Percentiles rank a stretch among this genome's conserved stretches.
Evolutionary conservation across 2,329 filamentous ascomycete genomes (phyloP).

Genomic region (Neonectria ditissima): DNA sequence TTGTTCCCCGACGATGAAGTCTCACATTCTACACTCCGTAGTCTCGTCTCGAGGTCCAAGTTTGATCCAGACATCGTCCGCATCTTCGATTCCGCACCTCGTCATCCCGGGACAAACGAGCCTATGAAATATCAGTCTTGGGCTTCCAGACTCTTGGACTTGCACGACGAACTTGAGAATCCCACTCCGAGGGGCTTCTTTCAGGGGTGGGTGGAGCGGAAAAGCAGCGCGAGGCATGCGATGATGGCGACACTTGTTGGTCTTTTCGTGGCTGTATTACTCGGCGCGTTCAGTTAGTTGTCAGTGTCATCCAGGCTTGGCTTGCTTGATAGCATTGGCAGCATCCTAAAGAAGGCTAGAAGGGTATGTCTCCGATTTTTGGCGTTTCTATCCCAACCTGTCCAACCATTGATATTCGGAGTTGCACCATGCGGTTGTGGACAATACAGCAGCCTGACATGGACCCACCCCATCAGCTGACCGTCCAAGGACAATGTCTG

Average conservation of each 20-base stretch:
- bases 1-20: conserved; percentile 11
- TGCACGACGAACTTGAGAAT: conserved; percentile 35
- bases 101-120: neutral
- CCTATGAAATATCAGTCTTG: neutral
- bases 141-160: conserved; percentile 21
- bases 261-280: conserved; percentile 33
- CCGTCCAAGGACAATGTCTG: too few relatives aligned
- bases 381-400: too few relatives aligned
- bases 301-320: conserved; percentile 38
- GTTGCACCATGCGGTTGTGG: too few relatives aligned
- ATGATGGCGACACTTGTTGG: conserved; percentile 43
- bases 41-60: neutral
- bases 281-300: conserved; percentile 30
- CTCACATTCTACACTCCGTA: conserved; percentile 7
- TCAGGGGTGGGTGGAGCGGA: conserved; percentile 31
- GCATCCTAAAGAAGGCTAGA: conserved; percentile 8
- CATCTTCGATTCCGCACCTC: neutral
- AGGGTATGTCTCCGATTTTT: too few relatives aligned
- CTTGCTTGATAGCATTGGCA: conserved; percentile 39
- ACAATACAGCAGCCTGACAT: too few relatives aligned
- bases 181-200: conserved; percentile 32
- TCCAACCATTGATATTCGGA: too few relatives aligned
- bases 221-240: conserved; percentile 37
- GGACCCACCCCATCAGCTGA: too few relatives aligned
- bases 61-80: conserved; percentile 13